Conservation (phyloP, 495 filamentous ascomycete genomes). For the Penicillium mononematosum region DNA sequence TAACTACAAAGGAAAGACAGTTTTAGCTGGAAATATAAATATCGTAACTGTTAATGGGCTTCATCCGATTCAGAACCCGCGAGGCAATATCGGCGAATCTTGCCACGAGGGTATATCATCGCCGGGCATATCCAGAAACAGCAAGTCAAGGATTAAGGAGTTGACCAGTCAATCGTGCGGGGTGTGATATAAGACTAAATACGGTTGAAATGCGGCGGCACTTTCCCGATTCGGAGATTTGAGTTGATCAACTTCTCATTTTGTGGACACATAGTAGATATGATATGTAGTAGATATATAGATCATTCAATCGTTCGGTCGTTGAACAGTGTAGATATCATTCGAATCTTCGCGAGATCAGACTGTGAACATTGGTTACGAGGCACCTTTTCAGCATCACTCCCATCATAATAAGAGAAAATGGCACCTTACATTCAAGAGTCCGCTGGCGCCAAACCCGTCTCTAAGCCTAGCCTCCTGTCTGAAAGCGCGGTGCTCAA, state of each 20-base stretch:
- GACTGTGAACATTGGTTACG: constrained; percentile 7
- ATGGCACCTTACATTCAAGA: constrained; percentile 19
- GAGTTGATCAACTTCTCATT: background rate
- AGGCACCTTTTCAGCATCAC: constrained; percentile 2
- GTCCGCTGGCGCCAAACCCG: background rate
- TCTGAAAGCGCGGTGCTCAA: constrained; percentile 5
- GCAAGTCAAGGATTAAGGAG: background rate
- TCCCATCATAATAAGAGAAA: constrained; percentile 10
- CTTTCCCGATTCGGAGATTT: constrained; percentile 11
- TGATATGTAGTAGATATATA: constrained; percentile 6
- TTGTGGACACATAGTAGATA: background rate
- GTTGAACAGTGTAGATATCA: background rate
- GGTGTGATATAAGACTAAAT: constrained; percentile 4
- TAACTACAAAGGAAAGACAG: too few relatives aligned
- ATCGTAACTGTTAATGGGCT: too few relatives aligned
- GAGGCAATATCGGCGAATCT: background rate
- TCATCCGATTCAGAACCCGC: too few relatives aligned
- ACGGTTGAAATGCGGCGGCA: constrained; percentile 6
- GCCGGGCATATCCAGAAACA: constrained; percentile 7
- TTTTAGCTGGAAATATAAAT: too few relatives aligned
- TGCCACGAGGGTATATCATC: background rate
- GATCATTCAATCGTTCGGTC: constrained; percentile 1
- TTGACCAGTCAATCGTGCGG: background rate
- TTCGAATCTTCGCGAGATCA: constrained; percentile 4
- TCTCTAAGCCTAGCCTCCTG: constrained; percentile 1